Evolutionary conservation across 805 yeast species (phyloP).

Genomic region (Candida maltosa): DNA sequence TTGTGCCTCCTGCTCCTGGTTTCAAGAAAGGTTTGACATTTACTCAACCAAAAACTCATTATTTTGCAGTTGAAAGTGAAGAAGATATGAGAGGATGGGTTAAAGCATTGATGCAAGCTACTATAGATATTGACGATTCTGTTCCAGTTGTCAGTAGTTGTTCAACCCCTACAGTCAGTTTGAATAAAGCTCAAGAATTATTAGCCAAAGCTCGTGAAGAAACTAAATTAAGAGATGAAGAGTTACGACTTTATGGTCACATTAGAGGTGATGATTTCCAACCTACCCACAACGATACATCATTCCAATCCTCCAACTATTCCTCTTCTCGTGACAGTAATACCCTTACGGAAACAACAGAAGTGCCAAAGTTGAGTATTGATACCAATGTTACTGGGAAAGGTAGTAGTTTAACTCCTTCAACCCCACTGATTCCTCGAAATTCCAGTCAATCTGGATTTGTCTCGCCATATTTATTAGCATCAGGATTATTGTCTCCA

Average conservation of each 20-base stretch:
- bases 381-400: slow-evolving; percentile 1
- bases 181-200: slow-evolving; percentile 82
- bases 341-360: not conserved
- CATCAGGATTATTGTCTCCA: slow-evolving; percentile 56
- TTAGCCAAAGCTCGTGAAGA: slow-evolving; percentile 80
- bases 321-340: slow-evolving; percentile 2
- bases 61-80: slow-evolving; percentile 87
- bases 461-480: slow-evolving; percentile 65
- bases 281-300: not conserved
- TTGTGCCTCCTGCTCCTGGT: slow-evolving; percentile 97
- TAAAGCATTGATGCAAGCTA: slow-evolving; percentile 90
- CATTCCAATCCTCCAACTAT: slow-evolving; percentile 4
- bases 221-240: slow-evolving; percentile 53
- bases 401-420: slow-evolving; percentile 15
- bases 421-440: slow-evolving; percentile 6
- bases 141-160: slow-evolving; percentile 92
- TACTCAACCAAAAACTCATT: slow-evolving; percentile 94
- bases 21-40: slow-evolving; percentile 91
- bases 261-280: slow-evolving; percentile 21
- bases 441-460: slow-evolving; percentile 21
- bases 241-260: slow-evolving; percentile 41
- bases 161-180: slow-evolving; percentile 90
- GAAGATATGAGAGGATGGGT: slow-evolving; percentile 96
- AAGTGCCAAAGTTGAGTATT: slow-evolving; percentile 7
- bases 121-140: slow-evolving; percentile 91